Evolutionary conservation across 2,329 filamentous ascomycete genomes (phyloP), one percentile per base, ranked within the genome.

Genomic region (Sporothrix curviconia): DNA sequence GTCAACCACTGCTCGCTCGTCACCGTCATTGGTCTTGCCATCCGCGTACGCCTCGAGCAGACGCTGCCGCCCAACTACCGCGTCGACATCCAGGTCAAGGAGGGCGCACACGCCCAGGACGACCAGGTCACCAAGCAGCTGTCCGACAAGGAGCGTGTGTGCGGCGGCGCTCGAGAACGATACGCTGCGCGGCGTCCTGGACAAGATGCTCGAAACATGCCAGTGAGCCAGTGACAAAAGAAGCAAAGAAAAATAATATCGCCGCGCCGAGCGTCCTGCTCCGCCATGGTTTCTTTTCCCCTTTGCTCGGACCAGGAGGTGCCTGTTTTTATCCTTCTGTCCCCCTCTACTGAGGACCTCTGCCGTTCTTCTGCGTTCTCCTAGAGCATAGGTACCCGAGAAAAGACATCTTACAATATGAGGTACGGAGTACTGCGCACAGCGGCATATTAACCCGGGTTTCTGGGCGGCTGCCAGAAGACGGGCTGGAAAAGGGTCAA

Each of bases 61-160:
- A 87, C 89, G 11, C 78, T 99, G 58, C 94, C 94, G 3, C 89
- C 94, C 34, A 89, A 92, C 66, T 99, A 94, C 71, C 84, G 94
- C 37, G 82, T 97, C 52, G 92, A 97, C 71, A 90, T 97, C 46
- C 83, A 86, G 65, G 95, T 96, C 72, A 96, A 97, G 72, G 88
- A 95, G 72, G 92, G 92, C 61, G 94, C 91, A n/a, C 94, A 97
- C 71, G 90, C 85, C 63, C 95, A 95, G 60, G 92, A 90, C 46
- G 91, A 96, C 62, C 91, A 96, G 70, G 91, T 96, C 54, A 96
- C 95, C 75, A 96, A 96, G 78, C 94, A 99, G 73, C 76, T 99
- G 43, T 89, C 85, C 34, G 94, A 99, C 74, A 99, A 97, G 77
- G 94, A 99, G 75, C 80, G 94, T 60, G 94, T 99, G 44, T n/a